Evolutionary conservation across 306 rosid species (phyloP).

Genomic region (Canavalia ensiformis): DNA sequence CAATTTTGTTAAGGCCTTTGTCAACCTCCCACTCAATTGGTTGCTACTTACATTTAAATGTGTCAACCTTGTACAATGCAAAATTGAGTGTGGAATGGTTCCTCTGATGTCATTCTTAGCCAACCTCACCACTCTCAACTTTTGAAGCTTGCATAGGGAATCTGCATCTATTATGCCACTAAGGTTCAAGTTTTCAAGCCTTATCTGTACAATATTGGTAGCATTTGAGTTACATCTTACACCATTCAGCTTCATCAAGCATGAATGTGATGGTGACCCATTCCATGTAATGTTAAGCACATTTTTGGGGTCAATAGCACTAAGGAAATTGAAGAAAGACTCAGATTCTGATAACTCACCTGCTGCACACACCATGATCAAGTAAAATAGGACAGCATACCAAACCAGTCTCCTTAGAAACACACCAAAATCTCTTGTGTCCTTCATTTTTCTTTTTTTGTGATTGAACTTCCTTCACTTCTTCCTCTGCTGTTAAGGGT

Average conservation of each 20-base stretch:
- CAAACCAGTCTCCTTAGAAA: conserved; percentile 23
- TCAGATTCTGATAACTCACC: conserved; percentile 52
- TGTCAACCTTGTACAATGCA: conserved; percentile 60
- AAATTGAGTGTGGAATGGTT: conserved; percentile 51
- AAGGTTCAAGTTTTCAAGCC: conserved; percentile 52
- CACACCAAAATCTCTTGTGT: conserved; percentile 28
- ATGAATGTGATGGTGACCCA: conserved; percentile 43
- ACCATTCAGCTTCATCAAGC: conserved; percentile 50
- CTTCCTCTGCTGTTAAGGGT: background rate
- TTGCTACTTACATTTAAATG: conserved; percentile 65
- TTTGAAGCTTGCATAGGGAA: conserved; percentile 49
- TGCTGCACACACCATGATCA: conserved; percentile 29
- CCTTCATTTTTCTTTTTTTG: conserved; percentile 47
- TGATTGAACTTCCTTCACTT: background rate
- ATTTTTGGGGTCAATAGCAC: conserved; percentile 51
- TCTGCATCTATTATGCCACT: conserved; percentile 50
- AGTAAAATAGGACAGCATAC: conserved; percentile 30
- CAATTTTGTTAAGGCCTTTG: conserved; percentile 59
- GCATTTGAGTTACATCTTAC: conserved; percentile 49
- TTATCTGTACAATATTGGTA: conserved; percentile 43
- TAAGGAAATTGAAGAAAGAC: conserved; percentile 50
- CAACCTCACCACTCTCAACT: conserved; percentile 53
- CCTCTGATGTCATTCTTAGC: conserved; percentile 54
- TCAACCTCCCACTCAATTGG: conserved; percentile 66
- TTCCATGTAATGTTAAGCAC: conserved; percentile 45